Base-by-base conservation (phyloP, 352 stramenopile species). In the Globisporangium middletonii region DNA sequence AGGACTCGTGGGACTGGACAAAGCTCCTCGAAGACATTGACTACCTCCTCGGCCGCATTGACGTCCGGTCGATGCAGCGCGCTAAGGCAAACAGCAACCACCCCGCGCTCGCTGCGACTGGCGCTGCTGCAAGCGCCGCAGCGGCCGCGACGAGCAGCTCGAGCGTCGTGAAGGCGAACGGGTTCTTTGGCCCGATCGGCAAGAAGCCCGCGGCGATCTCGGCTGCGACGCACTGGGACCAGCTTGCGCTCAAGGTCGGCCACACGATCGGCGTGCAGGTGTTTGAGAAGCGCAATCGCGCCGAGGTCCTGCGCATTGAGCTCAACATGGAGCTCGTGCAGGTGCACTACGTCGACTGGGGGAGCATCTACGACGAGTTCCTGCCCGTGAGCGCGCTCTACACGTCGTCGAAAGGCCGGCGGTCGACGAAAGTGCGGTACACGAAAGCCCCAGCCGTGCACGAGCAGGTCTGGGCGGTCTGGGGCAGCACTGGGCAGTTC, bases 361-460 rank as follows among this genome's bases (percentile, higher is more conserved):
- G 80, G 23, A 89, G 79, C 43, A 87, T 92, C 59, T 92, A 92
- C 62, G 81, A 92, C 58, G 81, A 92, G 65, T 89, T 86, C 51
- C 41, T 89, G 37, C 81, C 81, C 5, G 67, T 92, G 18, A 73
- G 64, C 28, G 72, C 71, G 50, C 72, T 92, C n/a, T 89, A 77
- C 50, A 46, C 33, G 30, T 57, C 43, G 19, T 58, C 57, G 13
- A 50, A 50, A 37, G 77, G 69, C 18, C 62, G 72, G 28, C 66
- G 56, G 2, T 73, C 73, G 49, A 75, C 75, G 51, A 86, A 86
- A 53, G 74, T 87, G 41, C 67, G 64, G 19, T 69, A 88, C 54
- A 73, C 81, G 55, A 83, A 77, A 38, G 77, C 79, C 6, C 81
- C 81, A 0, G 71, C 83, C 46, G 77, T 92, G 47, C 72, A 92